Base-by-base conservation (phyloP, 2,329 filamentous ascomycete species). In the Gaeumannomyces tritici region DNA sequence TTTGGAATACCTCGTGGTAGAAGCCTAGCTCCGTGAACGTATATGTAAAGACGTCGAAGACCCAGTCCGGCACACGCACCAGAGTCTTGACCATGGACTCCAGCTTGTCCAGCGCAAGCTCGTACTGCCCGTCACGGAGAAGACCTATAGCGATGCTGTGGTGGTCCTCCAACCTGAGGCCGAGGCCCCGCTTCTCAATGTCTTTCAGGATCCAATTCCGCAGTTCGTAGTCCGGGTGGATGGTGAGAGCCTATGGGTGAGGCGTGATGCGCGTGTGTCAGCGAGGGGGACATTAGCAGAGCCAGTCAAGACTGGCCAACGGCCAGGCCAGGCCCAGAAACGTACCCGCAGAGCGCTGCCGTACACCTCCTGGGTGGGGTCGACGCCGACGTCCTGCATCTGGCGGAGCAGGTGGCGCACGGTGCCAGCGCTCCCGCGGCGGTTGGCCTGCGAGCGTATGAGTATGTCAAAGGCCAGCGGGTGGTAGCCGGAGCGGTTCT, bases 201-300 rank as follows among this genome's bases (percentile, higher is more conserved):
- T 88, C 86, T 62, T 84, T 77, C 54, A 97, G 76, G 4, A 96
- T 80, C 47, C 87, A 80, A 61, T 84, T 82, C 47, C 92, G 86
- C 28, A 95, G 76, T 7, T 91, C 67, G 68, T 96, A 93, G 73
- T 98, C 90, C 0, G 93, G 91, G 71, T 98, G 95, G 11, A 95
- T 84, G 0, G 90, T 85, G 28, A 97, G 79, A 6, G 84, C 88
- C 79, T 89, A 65, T 26, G 33, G 21, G 33, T 7, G 63, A 35
- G 8, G 33, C 33, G 33, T 13, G 62, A 64, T 65, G 62, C 66
- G 51, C 57, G 29, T 21, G 27, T 26, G 58, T 47, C 2, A n/a
- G 24, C 26, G 29, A 51, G 4, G 24, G 6, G 42, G 42, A 6
- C 21, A 6, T n/a, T 18, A 4, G 28, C 4, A 55, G 57, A 54